phyloP scores from a whole-genome alignment of 2,329 filamentous ascomycete species.

The Cladosporium cucumerinum region DNA sequence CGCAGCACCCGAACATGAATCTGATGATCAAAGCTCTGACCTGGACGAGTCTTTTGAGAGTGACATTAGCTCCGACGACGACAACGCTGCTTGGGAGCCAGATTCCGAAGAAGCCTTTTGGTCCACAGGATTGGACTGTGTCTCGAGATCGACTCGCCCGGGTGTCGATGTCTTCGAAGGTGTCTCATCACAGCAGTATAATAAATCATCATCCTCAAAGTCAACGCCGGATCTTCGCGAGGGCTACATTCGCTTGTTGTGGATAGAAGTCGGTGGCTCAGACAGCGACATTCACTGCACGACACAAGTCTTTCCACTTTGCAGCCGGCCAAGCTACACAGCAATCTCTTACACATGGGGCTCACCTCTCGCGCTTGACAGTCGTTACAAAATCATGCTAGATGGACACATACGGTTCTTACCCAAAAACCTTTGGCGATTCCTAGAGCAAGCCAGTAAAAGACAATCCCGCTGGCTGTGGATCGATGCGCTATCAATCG shows the following conservation, averaged over 20 bases:
- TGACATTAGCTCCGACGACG: neutral
- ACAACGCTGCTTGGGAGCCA: neutral
- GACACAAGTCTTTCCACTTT: neutral
- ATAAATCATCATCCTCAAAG: neutral
- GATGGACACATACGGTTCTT: neutral
- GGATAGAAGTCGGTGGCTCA: neutral
- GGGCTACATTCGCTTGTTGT: neutral
- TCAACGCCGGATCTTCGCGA: neutral
- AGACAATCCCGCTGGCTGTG: neutral
- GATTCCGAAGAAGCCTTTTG: neutral
- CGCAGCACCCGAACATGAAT: neutral
- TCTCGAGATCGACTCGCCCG: neutral
- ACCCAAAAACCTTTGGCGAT: neutral
- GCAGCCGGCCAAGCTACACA: neutral
- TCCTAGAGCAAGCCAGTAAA: neutral
- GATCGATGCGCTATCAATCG: neutral
- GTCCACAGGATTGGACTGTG: neutral
- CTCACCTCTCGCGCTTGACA: neutral
- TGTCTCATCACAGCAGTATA: neutral
- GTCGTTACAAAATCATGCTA: neutral
- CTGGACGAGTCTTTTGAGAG: neutral
- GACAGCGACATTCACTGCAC: neutral
- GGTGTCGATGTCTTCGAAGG: neutral
- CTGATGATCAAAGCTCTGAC: neutral
- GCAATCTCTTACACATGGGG: neutral